Base-by-base conservation (phyloP, 768 basidiomycete species). In the Phaeotremella skinneri region DNA sequence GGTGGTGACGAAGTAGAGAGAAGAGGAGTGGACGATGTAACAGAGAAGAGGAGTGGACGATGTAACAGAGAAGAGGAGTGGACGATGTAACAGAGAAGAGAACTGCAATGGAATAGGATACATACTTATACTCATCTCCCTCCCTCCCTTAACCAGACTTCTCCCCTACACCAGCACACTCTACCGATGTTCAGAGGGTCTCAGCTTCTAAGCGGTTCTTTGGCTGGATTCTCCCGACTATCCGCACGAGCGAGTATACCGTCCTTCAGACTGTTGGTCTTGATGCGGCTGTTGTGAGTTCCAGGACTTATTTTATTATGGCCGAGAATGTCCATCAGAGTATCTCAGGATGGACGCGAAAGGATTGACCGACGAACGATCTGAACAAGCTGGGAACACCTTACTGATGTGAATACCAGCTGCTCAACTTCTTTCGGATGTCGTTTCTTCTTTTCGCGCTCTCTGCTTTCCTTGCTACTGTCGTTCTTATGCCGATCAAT, bases 201-300 rank as follows among this genome's bases (percentile, higher is more conserved):
- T 51, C 62, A 0, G 58, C 56, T 2, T 49, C 49, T 13, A 41
- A 55, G 4, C 45, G 56, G 0, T 89, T 96, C 79, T 91, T 96
- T 78, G 91, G 91, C 25, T 99, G 96, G 94, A 89, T 99, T 52
- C 78, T 94, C 66, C 94, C 94, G 0, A 98, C 94, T 0, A 82
- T 97, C 42, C 80, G 83, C 58, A 91, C 87, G 0, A 92, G 90
- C 45, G 94, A 99, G 73, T 92, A 90, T 61, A 88, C 91, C 0
- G 85, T 99, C 2, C 81, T 99, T 2, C 92, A 97, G 76, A 94
- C 96, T 50, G 94, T 99, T 13, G 94, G 94, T 0, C 79, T 99
- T 41, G 94, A 99, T 76, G 94, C 94, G 41, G 93, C 91, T 1
- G 96, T 98, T 68, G 91, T 91, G 72, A 69, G 90, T 81, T 14